Percentiles rank a stretch among this genome's conserved stretches.
These are phyloP conservation scores for Phytopythium ostracodes DNA, from an alignment of 352 stramenopile genomes.

Conservation along the genomic window DNA sequence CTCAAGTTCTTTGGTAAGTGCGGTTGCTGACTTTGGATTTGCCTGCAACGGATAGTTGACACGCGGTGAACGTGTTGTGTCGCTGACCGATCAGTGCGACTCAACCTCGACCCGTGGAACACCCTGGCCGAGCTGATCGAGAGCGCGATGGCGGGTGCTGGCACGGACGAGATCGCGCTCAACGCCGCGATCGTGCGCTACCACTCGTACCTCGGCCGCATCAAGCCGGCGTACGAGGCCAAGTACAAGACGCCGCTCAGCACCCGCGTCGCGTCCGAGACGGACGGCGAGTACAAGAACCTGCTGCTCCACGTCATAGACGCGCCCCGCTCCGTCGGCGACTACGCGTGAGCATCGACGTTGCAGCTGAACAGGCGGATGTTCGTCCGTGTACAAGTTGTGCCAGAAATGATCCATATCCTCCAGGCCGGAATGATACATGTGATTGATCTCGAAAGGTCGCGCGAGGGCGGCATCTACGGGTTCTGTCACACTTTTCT, in stretches of 20 bases:
- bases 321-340: constrained; percentile 26
- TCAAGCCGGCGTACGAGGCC: constrained; percentile 48
- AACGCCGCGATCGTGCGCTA: constrained; percentile 66
- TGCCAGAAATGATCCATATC: neutral
- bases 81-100: constrained; percentile 20
- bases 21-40: no score
- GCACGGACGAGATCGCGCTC: constrained; percentile 66
- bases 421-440: neutral
- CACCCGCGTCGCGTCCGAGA: constrained; percentile 52
- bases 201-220: constrained; percentile 48
- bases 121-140: constrained; percentile 63
- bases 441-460: neutral
- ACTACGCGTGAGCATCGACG: constrained; percentile 25
- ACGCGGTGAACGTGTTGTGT: constrained; percentile 1
- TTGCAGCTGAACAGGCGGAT: no score
- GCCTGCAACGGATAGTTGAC: no score
- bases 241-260: constrained; percentile 59
- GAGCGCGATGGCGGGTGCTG: constrained; percentile 58
- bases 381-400: no score
- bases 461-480: neutral
- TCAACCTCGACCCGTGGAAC: constrained; percentile 54
- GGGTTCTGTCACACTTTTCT: neutral
- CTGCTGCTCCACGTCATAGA: constrained; percentile 59
- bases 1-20: constrained; percentile 53
- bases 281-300: constrained; percentile 53